Conservation (phyloP, 2,329 filamentous ascomycete genomes). For the Penicillium sp. region DNA sequence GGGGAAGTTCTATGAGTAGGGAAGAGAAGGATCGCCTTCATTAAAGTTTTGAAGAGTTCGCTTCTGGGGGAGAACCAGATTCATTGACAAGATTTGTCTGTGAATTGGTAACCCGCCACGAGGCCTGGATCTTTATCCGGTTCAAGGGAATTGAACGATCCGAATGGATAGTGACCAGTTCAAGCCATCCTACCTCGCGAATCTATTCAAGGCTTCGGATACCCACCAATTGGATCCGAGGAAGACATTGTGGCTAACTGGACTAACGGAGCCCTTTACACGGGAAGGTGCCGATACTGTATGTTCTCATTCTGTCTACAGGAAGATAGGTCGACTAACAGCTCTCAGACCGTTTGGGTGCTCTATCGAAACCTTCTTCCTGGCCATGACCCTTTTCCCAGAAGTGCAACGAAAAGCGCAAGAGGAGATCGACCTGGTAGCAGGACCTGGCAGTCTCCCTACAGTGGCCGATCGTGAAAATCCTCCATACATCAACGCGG, state of each 20-base stretch:
- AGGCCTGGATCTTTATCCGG: too few relatives aligned
- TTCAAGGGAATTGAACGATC: too few relatives aligned
- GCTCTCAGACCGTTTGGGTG: slow-evolving; percentile 42
- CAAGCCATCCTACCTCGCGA: not conserved
- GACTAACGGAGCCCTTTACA: slow-evolving; percentile 46
- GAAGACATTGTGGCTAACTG: slow-evolving; percentile 45
- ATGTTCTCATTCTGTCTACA: not conserved
- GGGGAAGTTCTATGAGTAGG: too few relatives aligned
- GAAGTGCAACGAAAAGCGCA: slow-evolving; percentile 55
- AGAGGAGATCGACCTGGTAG: slow-evolving; percentile 45
- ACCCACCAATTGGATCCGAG: slow-evolving; percentile 23
- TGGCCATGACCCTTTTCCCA: slow-evolving; percentile 55
- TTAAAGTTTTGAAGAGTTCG: too few relatives aligned
- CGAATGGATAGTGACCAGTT: not conserved
- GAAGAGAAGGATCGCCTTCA: too few relatives aligned
- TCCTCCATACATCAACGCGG: slow-evolving; percentile 40
- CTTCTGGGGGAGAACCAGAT: too few relatives aligned
- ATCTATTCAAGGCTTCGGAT: slow-evolving; percentile 24
- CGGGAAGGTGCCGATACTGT: slow-evolving; percentile 47
- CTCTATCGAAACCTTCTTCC: slow-evolving; percentile 47
- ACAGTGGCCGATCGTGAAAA: slow-evolving; percentile 39
- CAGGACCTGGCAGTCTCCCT: slow-evolving; percentile 32
- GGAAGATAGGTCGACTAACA: not conserved
- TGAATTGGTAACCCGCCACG: too few relatives aligned
- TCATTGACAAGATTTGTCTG: too few relatives aligned